These are phyloP conservation scores for Neopestalotiopsis clavispora DNA, from an alignment of 2,329 filamentous ascomycete species.

Conservation along the genomic window DNA sequence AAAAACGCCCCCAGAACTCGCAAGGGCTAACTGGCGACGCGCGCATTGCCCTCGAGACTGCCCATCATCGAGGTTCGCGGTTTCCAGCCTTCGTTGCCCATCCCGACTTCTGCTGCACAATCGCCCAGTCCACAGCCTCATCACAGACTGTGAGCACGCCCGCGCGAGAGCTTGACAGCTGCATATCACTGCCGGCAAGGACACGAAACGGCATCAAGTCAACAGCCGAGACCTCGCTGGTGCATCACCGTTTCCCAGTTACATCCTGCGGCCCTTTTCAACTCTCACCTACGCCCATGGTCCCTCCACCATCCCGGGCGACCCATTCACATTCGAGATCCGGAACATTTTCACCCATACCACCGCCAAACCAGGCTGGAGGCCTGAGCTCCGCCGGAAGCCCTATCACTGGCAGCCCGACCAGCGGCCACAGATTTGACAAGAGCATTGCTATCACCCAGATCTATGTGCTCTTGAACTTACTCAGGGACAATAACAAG, in stretches of 20 bases:
- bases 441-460: conserved; percentile 95
- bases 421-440: conserved; percentile 66
- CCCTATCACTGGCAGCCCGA: conserved; percentile 66
- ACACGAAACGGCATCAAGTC: background rate
- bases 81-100: background rate
- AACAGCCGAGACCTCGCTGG: background rate
- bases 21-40: conserved; percentile 13
- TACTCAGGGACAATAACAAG: conserved; percentile 87
- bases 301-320: conserved; percentile 35
- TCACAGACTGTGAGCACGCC: conserved; percentile 6
- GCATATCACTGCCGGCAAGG: conserved; percentile 1
- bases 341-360: conserved; percentile 69
- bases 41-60: conserved; percentile 17
- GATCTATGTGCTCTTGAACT: conserved; percentile 91
- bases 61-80: conserved; percentile 21
- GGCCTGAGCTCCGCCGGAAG: conserved; percentile 64
- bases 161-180: conserved; percentile 1
- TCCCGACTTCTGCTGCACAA: conserved; percentile 15
- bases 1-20: background rate
- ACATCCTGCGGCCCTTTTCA: conserved; percentile 24
- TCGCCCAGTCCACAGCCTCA: conserved; percentile 6
- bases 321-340: conserved; percentile 56
- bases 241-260: conserved; percentile 16
- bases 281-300: conserved; percentile 36
- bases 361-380: conserved; percentile 53